Base-by-base conservation (phyloP, 2,329 filamentous ascomycete species). In the Diaporthe amygdali region DNA sequence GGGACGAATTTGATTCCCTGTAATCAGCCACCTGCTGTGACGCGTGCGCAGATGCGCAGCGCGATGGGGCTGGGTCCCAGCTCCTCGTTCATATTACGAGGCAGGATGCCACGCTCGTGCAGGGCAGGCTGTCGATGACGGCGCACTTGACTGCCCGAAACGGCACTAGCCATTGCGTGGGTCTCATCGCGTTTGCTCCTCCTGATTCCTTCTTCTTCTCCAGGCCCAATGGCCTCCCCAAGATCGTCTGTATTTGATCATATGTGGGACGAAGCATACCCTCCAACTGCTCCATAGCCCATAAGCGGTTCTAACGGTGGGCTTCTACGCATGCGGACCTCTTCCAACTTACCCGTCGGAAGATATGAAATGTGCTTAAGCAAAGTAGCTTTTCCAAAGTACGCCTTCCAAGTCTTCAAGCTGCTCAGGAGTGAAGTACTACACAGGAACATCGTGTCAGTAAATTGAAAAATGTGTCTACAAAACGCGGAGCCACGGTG, bases 331-430 rank as follows among this genome's bases (percentile, higher is more conserved):
- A n/a, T 5, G 32, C 10, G 27, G 12, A 17, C 14, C 49, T 25
- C 32, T 55, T 41, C 46, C 37, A 5, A 37, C 27, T 22, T 10
- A n/a, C 25, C n/a, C 34, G 10, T 34, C 12, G 6, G 34, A 15
- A 17, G 32, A n/a, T 20, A 17, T 41, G 15, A 30, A 34, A 5
- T n/a, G 20, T 6, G 25, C 55, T 81, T 85, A 97, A 49, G 95
- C 97, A 85, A 99, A 99, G 81, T 99, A 99, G 82, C 96, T 98
- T 91, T 99, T 99, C 96, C 96, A 99, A 66, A 99, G 85, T 59
- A 99, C 97, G 66, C 96, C 96, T 78, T 98, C 95, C 71, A 99
- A 82, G 79, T 98, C 96, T 81, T 98, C 96, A 14, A 99, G 86
- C 79, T 99, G 96, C 76, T 98, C 96, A 37, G 92, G 85, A 32